Evolutionary conservation across 1,139 yeast species (phyloP).

Genomic region (Suhomyces atakaporum): DNA sequence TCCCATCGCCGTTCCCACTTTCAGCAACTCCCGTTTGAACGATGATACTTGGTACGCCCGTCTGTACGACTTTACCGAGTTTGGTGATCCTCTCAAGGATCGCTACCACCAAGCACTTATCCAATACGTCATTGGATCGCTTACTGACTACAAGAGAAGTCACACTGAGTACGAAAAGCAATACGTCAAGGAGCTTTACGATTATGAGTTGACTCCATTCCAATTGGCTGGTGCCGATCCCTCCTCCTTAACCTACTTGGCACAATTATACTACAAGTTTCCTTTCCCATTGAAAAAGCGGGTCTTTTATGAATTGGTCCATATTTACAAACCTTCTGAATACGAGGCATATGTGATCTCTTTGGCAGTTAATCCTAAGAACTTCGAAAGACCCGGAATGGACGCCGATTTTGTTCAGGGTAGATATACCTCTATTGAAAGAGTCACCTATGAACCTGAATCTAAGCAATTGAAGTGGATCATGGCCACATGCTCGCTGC

Average conservation of each 20-base stretch:
- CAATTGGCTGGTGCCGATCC: conserved; percentile 13
- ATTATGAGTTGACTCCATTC: conserved; percentile 23
- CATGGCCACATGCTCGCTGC: conserved; percentile 65
- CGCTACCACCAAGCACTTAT: conserved; percentile 17
- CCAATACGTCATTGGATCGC: conserved; percentile 23
- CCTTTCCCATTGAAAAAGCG: conserved; percentile 52
- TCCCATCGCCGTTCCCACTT: conserved; percentile 19
- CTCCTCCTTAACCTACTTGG: conserved; percentile 20
- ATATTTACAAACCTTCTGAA: conserved; percentile 37
- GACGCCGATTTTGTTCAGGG: conserved; percentile 37
- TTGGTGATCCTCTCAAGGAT: conserved; percentile 18
- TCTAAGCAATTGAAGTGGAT: conserved; percentile 54
- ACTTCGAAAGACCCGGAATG: conserved; percentile 16
- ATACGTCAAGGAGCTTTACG: conserved; percentile 35
- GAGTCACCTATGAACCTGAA: conserved; percentile 40
- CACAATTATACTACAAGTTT: conserved; percentile 46
- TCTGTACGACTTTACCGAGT: conserved; percentile 19
- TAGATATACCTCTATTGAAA: conserved; percentile 61
- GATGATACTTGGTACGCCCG: conserved; percentile 27
- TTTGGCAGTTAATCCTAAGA: conserved; percentile 42
- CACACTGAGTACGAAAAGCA: conserved; percentile 39
- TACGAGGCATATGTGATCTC: conserved; percentile 52
- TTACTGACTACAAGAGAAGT: conserved; percentile 22
- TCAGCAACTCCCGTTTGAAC: conserved; percentile 18
- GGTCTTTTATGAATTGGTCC: conserved; percentile 61